Percentiles rank a stretch among this genome's conserved stretches.
Evolutionary conservation across 2,329 filamentous ascomycete genomes (phyloP).

Genomic region (Arthrobotrys sinensis): DNA sequence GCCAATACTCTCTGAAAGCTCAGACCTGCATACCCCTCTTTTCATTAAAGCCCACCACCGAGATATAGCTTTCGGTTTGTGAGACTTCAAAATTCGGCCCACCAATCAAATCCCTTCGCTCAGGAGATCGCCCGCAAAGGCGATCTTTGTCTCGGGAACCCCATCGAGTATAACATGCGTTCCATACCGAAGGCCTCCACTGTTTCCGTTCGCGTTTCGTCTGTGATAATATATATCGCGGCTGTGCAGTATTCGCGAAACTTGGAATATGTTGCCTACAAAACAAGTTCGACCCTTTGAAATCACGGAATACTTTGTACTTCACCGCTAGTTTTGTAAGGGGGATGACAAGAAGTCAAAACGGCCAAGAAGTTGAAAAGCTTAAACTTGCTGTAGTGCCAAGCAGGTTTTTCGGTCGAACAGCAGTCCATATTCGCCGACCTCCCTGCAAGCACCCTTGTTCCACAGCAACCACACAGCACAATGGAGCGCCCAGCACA

Average conservation of each 20-base stretch:
- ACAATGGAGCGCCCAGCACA: conserved; percentile 57
- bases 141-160: conserved; percentile 60
- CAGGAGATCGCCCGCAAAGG: conserved; percentile 37
- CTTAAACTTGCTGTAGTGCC: conserved; percentile 52
- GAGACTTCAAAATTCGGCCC: conserved; percentile 28
- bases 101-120: conserved; percentile 38
- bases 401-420: conserved; percentile 38
- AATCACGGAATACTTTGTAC: conserved; percentile 1
- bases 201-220: conserved; percentile 36
- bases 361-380: conserved; percentile 45
- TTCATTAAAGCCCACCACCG: conserved; percentile 18
- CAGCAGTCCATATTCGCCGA: conserved; percentile 58
- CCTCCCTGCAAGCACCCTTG: conserved; percentile 59
- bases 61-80: conserved; percentile 38
- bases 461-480: conserved; percentile 59
- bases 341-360: conserved; percentile 11
- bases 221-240: conserved; percentile 14
- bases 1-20: conserved; percentile 13
- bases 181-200: conserved; percentile 32
- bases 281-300: neutral
- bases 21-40: conserved; percentile 48
- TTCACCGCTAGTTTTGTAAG: conserved; percentile 3
- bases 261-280: conserved; percentile 33
- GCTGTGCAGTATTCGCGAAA: conserved; percentile 17
- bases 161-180: conserved; percentile 53